phyloP scores from a whole-genome alignment of 179 eudicot species.

The Corrigiola litoralis region DNA sequence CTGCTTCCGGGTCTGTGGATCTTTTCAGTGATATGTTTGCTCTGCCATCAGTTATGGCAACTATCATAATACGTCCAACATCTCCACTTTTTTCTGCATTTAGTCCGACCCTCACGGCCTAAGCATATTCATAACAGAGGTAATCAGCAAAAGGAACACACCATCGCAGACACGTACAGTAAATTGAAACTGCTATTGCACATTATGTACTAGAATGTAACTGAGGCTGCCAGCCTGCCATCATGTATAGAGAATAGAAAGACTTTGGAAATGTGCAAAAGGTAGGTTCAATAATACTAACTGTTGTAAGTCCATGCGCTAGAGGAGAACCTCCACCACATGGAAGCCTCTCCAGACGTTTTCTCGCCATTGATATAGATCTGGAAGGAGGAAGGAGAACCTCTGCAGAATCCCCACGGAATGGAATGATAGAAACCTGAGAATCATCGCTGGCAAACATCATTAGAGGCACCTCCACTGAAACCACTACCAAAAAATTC shows the following conservation, averaged over 20 bases:
- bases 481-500: neutral
- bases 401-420: slow-evolving; percentile 95
- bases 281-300: slow-evolving; percentile 25
- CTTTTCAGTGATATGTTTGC: slow-evolving; percentile 93
- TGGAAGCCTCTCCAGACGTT: slow-evolving; percentile 97
- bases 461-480: neutral
- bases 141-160: slow-evolving; percentile 2
- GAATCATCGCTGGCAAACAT: slow-evolving; percentile 3
- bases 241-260: neutral
- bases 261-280: neutral
- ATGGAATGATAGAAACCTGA: slow-evolving; percentile 91
- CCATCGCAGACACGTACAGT: neutral
- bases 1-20: slow-evolving; percentile 84
- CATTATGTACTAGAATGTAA: neutral
- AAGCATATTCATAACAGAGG: slow-evolving; percentile 9
- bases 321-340: slow-evolving; percentile 99
- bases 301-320: slow-evolving; percentile 98
- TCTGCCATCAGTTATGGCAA: slow-evolving; percentile 94
- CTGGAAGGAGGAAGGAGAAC: slow-evolving; percentile 98
- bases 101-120: slow-evolving; percentile 96
- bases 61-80: slow-evolving; percentile 93
- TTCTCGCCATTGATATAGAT: slow-evolving; percentile 97
- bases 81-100: slow-evolving; percentile 98
- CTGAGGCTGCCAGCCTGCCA: neutral
- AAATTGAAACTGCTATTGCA: neutral